A percentile compares a stretch with the other conserved stretches of the same genome.
Conservation (phyloP, 2,329 filamentous ascomycete species). For the Hypoxylon sp. region DNA sequence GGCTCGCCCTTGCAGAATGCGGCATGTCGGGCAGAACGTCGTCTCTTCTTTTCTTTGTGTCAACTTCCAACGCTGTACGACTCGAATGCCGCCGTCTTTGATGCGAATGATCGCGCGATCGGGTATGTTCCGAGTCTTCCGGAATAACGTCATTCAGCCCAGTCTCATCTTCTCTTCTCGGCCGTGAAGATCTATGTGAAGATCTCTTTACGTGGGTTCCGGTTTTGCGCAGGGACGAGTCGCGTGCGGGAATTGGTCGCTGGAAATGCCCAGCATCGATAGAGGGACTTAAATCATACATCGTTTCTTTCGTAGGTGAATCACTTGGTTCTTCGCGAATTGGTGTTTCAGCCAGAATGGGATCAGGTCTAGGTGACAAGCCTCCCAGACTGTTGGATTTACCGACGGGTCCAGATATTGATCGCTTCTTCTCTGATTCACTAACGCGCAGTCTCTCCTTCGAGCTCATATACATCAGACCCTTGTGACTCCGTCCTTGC, state of each 20-base stretch:
- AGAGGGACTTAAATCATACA: constrained; percentile 36
- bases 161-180: constrained; percentile 58
- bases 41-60: constrained; percentile 41
- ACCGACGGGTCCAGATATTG: constrained; percentile 53
- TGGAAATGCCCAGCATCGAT: constrained; percentile 39
- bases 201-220: constrained; percentile 62
- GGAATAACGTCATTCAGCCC: constrained; percentile 52
- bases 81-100: constrained; percentile 39
- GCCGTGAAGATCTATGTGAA: constrained; percentile 58
- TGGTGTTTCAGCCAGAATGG: constrained; percentile 60
- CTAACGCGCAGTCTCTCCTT: constrained; percentile 71
- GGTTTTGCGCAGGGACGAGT: constrained; percentile 72
- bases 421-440: constrained; percentile 68
- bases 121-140: constrained; percentile 51
- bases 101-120: constrained; percentile 29
- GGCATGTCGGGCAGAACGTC: constrained; percentile 46
- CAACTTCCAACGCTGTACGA: constrained; percentile 37
- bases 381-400: constrained; percentile 51
- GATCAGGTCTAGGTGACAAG: constrained; percentile 53
- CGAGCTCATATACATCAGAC: constrained; percentile 78
- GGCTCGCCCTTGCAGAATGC: constrained; percentile 37
- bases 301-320: constrained; percentile 23
- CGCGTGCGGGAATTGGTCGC: constrained; percentile 66
- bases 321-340: constrained; percentile 63
- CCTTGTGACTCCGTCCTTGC: constrained; percentile 60